phyloP scores from a whole-genome alignment of 495 filamentous ascomycete genomes.

The Tuber borchii region DNA sequence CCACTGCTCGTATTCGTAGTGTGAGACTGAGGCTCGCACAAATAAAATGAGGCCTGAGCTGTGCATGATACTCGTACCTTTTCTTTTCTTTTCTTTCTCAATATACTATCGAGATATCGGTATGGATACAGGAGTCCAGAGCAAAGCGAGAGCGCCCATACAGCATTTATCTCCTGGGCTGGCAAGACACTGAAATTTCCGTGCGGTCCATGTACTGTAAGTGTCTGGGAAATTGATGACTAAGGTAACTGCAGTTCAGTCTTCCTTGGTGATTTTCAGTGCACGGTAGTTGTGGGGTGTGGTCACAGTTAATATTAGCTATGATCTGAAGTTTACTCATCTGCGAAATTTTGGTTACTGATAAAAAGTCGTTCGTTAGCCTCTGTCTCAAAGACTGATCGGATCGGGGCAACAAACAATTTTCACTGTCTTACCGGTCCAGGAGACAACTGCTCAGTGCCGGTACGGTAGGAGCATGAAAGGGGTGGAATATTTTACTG shows the following conservation, averaged over 20 bases:
- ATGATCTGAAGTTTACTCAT: neutral
- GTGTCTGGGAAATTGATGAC: neutral
- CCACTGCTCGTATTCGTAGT: neutral
- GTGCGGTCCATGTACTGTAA: neutral
- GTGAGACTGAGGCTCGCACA: neutral
- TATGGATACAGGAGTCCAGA: neutral
- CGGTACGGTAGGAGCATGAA: neutral
- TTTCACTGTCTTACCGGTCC: neutral
- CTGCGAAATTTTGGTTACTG: neutral
- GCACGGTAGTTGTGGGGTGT: neutral
- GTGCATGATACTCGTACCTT: neutral
- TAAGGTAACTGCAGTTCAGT: neutral
- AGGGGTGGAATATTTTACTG: neutral
- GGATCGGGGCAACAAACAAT: neutral
- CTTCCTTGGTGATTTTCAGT: neutral
- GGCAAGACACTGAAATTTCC: neutral
- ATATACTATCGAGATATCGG: neutral
- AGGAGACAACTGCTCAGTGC: neutral
- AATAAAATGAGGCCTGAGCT: neutral
- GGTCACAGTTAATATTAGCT: neutral
- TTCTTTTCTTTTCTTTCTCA: neutral
- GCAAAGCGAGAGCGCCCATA: neutral
- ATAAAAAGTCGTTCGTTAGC: neutral
- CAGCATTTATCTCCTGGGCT: neutral
- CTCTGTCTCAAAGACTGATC: neutral